Evolutionary conservation across 768 basidiomycete genomes (phyloP).

Genomic region (Termitomyces sp.): DNA sequence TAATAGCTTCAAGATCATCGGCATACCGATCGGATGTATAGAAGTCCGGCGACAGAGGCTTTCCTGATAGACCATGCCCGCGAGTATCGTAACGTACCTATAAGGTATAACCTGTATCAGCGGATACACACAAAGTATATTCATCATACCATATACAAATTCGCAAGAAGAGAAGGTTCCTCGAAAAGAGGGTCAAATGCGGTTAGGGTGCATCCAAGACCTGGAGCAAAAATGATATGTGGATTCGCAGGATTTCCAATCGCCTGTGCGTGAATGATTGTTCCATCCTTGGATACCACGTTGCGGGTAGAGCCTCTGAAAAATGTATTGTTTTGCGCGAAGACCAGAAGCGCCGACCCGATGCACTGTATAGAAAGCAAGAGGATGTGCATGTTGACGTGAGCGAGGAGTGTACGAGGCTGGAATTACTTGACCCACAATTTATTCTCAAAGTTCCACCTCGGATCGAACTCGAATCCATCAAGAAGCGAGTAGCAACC

Average conservation of each 20-base stretch:
- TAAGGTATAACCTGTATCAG: not conserved
- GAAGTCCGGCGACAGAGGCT: not conserved
- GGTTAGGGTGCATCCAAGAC: constrained; percentile 5
- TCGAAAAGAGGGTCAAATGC: constrained; percentile 8
- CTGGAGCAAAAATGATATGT: constrained; percentile 10
- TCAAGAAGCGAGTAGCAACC: not conserved
- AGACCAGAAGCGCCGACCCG: not conserved
- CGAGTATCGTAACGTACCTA: not conserved
- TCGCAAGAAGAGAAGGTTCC: not conserved
- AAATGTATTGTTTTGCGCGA: not conserved
- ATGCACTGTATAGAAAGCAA: not conserved
- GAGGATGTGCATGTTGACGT: not conserved
- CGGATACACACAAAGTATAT: not conserved
- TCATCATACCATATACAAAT: constrained; percentile 6
- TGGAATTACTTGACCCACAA: not conserved
- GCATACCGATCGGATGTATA: not conserved
- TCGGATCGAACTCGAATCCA: not conserved
- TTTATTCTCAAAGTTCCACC: not conserved
- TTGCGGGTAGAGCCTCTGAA: not conserved
- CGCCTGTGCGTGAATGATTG: not conserved
- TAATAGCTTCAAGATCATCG: not conserved
- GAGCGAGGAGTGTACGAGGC: not conserved
- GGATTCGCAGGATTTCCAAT: constrained; percentile 3
- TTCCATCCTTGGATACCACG: not conserved
- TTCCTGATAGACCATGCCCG: not conserved